Evolutionary conservation across 805 yeast species (phyloP), one percentile per base, ranked within the genome.

Genomic region (Candida ovalis): DNA sequence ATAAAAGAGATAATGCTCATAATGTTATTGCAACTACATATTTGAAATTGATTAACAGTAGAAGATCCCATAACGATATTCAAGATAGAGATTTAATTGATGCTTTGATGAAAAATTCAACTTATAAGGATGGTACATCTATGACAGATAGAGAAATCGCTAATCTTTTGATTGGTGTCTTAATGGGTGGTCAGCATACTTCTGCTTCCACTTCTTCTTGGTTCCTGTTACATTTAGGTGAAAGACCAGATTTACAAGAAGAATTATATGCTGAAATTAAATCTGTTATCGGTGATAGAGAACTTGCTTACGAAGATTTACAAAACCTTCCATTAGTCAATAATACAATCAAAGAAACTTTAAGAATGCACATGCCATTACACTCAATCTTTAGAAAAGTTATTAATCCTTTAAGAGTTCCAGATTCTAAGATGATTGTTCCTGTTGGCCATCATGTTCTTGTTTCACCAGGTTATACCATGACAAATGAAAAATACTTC

Each of bases 151-250:
- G 84, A 67, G 96, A 94, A 72, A 89, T 94, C 63, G 94, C 98
- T 43, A 87, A 91, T 70, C 75, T 94, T 68, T 74, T 90, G 67
- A 92, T 94, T 69, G 99, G 98, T 68, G 86, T 94, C 47, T 76
- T 94, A 52, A 94, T 94, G 99, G 99, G 99, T 61, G 99, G 99
- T 54, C 99, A 94, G 74, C 99, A 94, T 69, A 94, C 99, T 24
- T 86, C 96, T 54, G 94, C 98, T 40, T 80, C 98, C 22, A 94
- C 99, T 21, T 87, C 96, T 37, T 86, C 97, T 17, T 94, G 99
- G 99, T 82, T 83, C 62, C 73, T 94, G 63, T 77, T 94, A 55
- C 98, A 94, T 65, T 76, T 94, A 52, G 97, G 90, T 56, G 96
- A 86, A 60, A 76, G 81, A 61, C 96, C 95, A 41, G 86, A 87